These are phyloP conservation scores for Lodderomyces parapsilosis DNA, from an alignment of 1,139 yeast species.

Conservation along the genomic window DNA sequence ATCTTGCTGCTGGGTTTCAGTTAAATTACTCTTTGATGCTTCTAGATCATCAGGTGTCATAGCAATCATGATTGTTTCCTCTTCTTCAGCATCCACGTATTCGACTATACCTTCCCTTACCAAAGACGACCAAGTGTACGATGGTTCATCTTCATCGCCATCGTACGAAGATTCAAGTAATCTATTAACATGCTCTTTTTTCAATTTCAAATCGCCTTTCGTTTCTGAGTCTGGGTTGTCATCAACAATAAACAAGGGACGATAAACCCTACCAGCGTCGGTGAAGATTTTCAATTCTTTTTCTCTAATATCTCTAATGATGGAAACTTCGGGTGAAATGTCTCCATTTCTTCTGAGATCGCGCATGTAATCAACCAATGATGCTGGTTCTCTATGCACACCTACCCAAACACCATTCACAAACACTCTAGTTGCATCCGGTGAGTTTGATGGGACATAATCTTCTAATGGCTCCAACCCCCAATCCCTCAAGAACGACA, in stretches of 20 bases:
- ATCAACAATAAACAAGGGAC: constrained; percentile 89
- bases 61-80: constrained; percentile 96
- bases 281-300: constrained; percentile 94
- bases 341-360: constrained; percentile 94
- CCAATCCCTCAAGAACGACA: constrained; percentile 95
- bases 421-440: constrained; percentile 90
- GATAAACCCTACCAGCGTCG: constrained; percentile 97
- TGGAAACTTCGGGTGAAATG: constrained; percentile 93
- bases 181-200: constrained; percentile 77
- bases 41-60: constrained; percentile 98
- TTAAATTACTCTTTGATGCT: constrained; percentile 53
- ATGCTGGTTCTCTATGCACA: constrained; percentile 93
- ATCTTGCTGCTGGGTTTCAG: constrained; percentile 38
- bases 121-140: constrained; percentile 82
- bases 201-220: constrained; percentile 77
- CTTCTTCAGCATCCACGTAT: constrained; percentile 96
- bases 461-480: constrained; percentile 98
- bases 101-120: constrained; percentile 87
- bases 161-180: constrained; percentile 64
- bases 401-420: constrained; percentile 99
- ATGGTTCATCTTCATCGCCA: constrained; percentile 58
- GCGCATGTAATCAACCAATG: constrained; percentile 86
- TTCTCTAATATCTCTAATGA: constrained; percentile 94
- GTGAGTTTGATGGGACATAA: constrained; percentile 89
- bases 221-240: constrained; percentile 77